Conservation (phyloP, 1,284 basidiomycete species). For the Ganoderma lucidum region DNA sequence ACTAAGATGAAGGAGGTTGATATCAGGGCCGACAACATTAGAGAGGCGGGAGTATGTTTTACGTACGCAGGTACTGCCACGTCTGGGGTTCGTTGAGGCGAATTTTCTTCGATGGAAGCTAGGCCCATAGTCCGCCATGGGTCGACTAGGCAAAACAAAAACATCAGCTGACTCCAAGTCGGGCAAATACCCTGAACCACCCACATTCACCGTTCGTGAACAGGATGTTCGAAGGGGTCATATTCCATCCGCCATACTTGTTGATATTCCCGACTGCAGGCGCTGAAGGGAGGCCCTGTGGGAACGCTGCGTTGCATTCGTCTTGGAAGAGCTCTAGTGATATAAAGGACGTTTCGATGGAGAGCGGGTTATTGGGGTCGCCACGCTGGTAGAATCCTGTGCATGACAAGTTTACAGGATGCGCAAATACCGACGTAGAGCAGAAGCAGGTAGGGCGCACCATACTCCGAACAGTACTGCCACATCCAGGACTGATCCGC, state of each 20-base stretch:
- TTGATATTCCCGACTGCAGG: conserved; percentile 54
- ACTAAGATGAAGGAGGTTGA: conserved; percentile 33
- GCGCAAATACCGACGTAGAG: too few relatives aligned
- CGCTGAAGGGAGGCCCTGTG: conserved; percentile 45
- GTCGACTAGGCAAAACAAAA: conserved; percentile 46
- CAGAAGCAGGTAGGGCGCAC: conserved; percentile 35
- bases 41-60: background rate
- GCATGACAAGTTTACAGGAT: background rate
- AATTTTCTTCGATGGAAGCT: conserved; percentile 55
- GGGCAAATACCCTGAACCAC: conserved; percentile 21
- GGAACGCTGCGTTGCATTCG: conserved; percentile 51
- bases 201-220: conserved; percentile 60
- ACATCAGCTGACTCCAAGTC: background rate
- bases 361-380: conserved; percentile 52
- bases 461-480: conserved; percentile 61
- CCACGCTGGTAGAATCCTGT: conserved; percentile 58
- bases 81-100: conserved; percentile 51
- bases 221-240: conserved; percentile 56
- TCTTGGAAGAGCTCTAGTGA: conserved; percentile 54
- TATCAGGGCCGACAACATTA: background rate
- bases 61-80: conserved; percentile 49
- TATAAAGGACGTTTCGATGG: conserved; percentile 55
- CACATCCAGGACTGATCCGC: conserved; percentile 58
- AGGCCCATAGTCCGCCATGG: conserved; percentile 63
- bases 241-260: conserved; percentile 60